Percentiles rank a stretch among this genome's conserved stretches.
Evolutionary conservation across 192 early-diverging fungal species (phyloP).

Genomic region (Glomus cerebriforme): DNA sequence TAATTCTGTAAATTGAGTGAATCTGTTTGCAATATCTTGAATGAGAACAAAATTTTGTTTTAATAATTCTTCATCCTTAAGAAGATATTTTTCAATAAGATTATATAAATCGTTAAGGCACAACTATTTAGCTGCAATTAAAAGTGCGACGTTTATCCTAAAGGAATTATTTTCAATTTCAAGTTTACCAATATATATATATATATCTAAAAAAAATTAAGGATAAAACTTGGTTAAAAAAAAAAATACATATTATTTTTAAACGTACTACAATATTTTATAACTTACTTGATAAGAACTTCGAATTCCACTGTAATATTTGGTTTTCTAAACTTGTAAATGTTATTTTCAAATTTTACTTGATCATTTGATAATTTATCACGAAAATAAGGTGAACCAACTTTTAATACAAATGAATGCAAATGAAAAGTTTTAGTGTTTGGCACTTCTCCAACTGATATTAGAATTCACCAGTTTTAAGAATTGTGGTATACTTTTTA

Average conservation of each 20-base stretch:
- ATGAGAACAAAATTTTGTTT: conserved; percentile 1
- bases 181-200: neutral
- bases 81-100: neutral
- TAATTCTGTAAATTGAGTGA: neutral
- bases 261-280: no score
- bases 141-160: neutral
- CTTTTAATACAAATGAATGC: neutral
- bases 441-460: neutral
- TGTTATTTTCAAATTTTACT: neutral
- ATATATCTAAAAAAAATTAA: neutral
- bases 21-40: neutral
- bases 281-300: neutral
- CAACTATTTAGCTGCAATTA: neutral
- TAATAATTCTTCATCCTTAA: neutral
- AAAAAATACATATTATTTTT: neutral
- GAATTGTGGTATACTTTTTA: no score
- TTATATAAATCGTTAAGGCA: neutral
- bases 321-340: neutral
- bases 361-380: neutral
- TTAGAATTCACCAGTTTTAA: neutral
- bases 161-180: neutral
- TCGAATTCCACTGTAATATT: neutral
- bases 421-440: neutral
- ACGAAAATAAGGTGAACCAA: conserved; percentile 7
- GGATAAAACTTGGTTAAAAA: neutral